Percentiles rank a stretch among this genome's conserved stretches.
Conservation (phyloP, 2,329 filamentous ascomycete species). For the Aspergillus pseudonomiae region DNA sequence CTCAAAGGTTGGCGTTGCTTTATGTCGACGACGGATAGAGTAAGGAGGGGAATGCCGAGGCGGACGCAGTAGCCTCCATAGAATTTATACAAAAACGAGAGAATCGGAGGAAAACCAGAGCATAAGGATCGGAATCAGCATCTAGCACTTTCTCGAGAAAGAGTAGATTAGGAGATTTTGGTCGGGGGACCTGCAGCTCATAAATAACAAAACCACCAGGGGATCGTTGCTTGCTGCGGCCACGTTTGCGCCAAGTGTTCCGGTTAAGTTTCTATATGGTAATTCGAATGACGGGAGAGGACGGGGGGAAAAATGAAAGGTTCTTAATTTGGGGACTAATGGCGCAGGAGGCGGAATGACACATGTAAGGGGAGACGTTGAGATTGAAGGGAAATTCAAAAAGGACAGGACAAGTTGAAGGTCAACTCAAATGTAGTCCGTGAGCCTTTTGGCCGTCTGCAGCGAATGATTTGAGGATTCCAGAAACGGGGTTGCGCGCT, state of each 20-base stretch:
- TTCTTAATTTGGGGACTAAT: neutral
- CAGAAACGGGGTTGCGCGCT: neutral
- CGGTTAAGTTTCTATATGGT: slow-evolving; percentile 1
- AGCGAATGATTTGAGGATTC: slow-evolving; percentile 5
- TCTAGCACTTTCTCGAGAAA: neutral
- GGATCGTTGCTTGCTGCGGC: neutral
- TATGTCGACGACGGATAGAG: slow-evolving; percentile 11
- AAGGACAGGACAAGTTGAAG: neutral
- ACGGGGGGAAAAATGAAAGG: neutral
- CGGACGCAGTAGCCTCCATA: slow-evolving; percentile 6
- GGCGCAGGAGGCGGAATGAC: neutral
- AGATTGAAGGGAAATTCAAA: neutral
- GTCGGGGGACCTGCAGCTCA: slow-evolving; percentile 4
- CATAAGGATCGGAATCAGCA: neutral
- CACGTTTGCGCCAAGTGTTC: slow-evolving; percentile 8
- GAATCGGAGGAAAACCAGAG: neutral
- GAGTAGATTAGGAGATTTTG: neutral
- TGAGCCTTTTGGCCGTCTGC: neutral
- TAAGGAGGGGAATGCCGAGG: slow-evolving; percentile 10
- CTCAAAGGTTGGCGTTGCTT: neutral
- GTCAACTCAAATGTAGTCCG: neutral
- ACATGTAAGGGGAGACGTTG: neutral
- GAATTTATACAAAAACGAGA: slow-evolving; percentile 1
- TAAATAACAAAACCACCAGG: slow-evolving; percentile 1
- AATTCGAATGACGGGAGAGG: slow-evolving; percentile 1